These are phyloP conservation scores for Suillus occidentalis DNA, from an alignment of 768 basidiomycete species.

Conservation along the genomic window DNA sequence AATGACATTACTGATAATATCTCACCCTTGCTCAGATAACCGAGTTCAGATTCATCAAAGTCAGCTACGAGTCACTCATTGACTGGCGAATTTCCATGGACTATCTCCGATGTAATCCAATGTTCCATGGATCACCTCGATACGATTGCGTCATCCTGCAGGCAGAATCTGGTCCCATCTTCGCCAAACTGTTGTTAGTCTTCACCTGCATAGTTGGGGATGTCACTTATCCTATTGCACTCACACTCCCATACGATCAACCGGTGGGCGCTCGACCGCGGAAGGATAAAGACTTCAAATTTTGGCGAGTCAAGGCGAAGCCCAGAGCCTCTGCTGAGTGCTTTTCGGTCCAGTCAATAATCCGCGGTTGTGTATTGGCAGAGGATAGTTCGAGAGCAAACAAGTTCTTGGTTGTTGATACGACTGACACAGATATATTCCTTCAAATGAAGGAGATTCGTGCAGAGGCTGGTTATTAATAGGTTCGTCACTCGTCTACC, in stretches of 20 bases:
- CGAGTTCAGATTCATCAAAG: conserved; percentile 16
- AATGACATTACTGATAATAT: no score
- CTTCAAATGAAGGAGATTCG: conserved; percentile 7
- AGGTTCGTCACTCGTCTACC: no score
- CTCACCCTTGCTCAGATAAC: no score
- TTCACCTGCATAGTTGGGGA: background rate
- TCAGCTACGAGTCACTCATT: conserved; percentile 27
- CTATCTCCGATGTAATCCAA: conserved; percentile 30
- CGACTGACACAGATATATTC: conserved; percentile 32
- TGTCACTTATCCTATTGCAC: background rate
- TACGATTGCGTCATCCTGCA: no score
- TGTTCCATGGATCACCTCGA: background rate
- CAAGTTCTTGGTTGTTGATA: conserved; percentile 32
- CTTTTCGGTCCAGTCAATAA: conserved; percentile 27
- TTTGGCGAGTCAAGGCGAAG: conserved; percentile 18
- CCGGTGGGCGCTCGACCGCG: conserved; percentile 8
- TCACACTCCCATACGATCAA: conserved; percentile 15
- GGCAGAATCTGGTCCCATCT: no score
- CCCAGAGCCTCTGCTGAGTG: conserved; percentile 15
- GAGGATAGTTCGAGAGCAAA: no score
- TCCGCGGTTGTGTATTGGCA: conserved; percentile 25
- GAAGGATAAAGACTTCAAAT: conserved; percentile 25
- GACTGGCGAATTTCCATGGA: conserved; percentile 29
- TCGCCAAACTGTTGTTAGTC: background rate
- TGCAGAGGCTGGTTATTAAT: no score